Evolutionary conservation across 2,329 filamentous ascomycete species (phyloP).

Genomic region (Acrocalymma vagum): DNA sequence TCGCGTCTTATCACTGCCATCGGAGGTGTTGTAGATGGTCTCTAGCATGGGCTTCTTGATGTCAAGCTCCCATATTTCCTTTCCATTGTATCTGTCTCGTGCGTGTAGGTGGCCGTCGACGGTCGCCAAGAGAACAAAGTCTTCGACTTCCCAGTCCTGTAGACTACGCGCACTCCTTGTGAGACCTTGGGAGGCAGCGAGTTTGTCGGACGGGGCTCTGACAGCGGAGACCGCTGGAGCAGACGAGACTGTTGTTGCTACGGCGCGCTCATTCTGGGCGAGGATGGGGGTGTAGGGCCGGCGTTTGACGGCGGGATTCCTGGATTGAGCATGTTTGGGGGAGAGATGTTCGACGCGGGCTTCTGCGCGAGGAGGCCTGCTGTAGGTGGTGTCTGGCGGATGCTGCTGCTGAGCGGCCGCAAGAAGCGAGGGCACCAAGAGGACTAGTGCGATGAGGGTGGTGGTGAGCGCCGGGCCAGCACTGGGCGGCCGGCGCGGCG

Average conservation of each 20-base stretch:
- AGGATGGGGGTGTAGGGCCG: conserved; percentile 35
- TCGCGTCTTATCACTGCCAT: conserved; percentile 41
- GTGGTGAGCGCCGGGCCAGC: conserved; percentile 45
- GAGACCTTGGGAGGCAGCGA: conserved; percentile 53
- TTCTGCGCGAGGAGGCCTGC: conserved; percentile 35
- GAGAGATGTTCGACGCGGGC: conserved; percentile 27
- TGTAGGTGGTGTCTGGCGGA: conserved; percentile 34
- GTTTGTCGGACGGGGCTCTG: conserved; percentile 85
- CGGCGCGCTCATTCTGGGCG: conserved; percentile 83
- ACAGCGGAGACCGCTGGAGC: conserved; percentile 92
- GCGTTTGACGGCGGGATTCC: conserved; percentile 29
- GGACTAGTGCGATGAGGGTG: conserved; percentile 42
- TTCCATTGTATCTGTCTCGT: conserved; percentile 85
- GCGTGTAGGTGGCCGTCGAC: conserved; percentile 97
- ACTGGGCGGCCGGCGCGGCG: conserved; percentile 50
- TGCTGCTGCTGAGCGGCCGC: conserved; percentile 54
- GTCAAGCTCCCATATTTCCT: conserved; percentile 84
- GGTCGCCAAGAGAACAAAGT: conserved; percentile 99
- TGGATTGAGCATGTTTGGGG: conserved; percentile 18
- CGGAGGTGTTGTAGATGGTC: conserved; percentile 75
- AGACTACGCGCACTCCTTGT: conserved; percentile 88
- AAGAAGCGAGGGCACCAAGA: conserved; percentile 44
- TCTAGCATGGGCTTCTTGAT: conserved; percentile 89
- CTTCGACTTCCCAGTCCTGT: conserved; percentile 99
- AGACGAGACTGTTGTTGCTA: conserved; percentile 77